Evolutionary conservation across 306 rosid species (phyloP).

Genomic region (Pterocarpus santalinus): DNA sequence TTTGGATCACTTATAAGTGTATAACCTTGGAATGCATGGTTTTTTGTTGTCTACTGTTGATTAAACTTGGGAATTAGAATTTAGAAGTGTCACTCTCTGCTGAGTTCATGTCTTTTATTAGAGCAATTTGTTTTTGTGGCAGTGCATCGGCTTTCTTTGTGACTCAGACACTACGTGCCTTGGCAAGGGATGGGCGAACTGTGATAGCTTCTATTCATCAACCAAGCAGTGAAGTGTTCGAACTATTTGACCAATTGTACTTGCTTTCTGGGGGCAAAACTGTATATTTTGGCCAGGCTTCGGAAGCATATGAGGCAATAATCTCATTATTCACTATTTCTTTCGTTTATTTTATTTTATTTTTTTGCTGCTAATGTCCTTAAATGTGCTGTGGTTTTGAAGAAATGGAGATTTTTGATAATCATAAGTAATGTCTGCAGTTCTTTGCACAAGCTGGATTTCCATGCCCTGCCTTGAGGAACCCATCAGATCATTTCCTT

Average conservation of each 20-base stretch:
- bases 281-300: constrained; percentile 91
- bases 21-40: too few relatives aligned
- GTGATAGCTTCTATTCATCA: constrained; percentile 97
- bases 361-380: constrained; percentile 17
- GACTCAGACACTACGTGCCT: constrained; percentile 85
- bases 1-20: too few relatives aligned
- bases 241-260: constrained; percentile 86
- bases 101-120: too few relatives aligned
- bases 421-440: constrained; percentile 44
- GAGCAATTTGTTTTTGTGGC: constrained; percentile 38
- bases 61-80: too few relatives aligned
- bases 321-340: background rate
- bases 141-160: constrained; percentile 99
- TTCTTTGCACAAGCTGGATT: constrained; percentile 98
- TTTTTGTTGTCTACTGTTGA: too few relatives aligned
- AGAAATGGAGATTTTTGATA: background rate
- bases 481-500: constrained; percentile 97
- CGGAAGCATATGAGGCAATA: constrained; percentile 91
- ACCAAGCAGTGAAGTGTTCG: constrained; percentile 99
- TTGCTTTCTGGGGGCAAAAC: constrained; percentile 97
- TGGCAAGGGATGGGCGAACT: constrained; percentile 93
- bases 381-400: constrained; percentile 14
- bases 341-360: background rate
- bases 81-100: too few relatives aligned
- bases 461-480: constrained; percentile 98